These are phyloP conservation scores for Argentina anserina DNA, from an alignment of 306 rosid genomes.

Conservation along the genomic window DNA sequence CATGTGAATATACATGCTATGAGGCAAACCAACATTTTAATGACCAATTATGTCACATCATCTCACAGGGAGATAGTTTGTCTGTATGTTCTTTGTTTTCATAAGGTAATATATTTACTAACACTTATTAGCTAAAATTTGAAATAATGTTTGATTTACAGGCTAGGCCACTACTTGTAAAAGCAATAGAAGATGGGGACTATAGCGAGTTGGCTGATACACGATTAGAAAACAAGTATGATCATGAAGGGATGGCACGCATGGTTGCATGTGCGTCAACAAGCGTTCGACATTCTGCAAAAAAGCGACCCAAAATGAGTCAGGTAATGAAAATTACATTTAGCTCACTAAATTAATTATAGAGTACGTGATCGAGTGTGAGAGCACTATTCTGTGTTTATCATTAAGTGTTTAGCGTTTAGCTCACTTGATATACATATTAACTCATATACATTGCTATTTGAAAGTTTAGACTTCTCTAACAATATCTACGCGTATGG, in stretches of 20 bases:
- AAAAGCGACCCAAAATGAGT: slow-evolving; percentile 79
- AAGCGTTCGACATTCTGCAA: slow-evolving; percentile 63
- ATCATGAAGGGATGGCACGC: slow-evolving; percentile 44
- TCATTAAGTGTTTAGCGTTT: no score
- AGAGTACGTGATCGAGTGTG: no score
- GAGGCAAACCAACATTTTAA: background rate
- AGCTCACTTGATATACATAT: background rate
- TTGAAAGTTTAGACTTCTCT: background rate
- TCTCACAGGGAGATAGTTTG: background rate
- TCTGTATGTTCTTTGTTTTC: background rate
- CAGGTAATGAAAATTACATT: slow-evolving; percentile 40
- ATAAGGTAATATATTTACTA: no score
- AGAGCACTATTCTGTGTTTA: no score
- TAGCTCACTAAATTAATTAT: no score
- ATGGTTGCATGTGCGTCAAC: slow-evolving; percentile 82
- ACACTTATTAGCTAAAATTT: background rate
- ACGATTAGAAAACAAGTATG: slow-evolving; percentile 47
- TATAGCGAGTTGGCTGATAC: slow-evolving; percentile 55
- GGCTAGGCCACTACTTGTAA: slow-evolving; percentile 70
- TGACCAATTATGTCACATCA: background rate
- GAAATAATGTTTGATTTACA: slow-evolving; percentile 14
- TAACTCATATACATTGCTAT: no score
- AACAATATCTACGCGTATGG: background rate
- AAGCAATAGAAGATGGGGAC: slow-evolving; percentile 40
- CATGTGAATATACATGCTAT: no score